Evolutionary conservation across 1,284 basidiomycete genomes (phyloP), one percentile per base, ranked within the genome.

Genomic region (Ganoderma resinaceum): DNA sequence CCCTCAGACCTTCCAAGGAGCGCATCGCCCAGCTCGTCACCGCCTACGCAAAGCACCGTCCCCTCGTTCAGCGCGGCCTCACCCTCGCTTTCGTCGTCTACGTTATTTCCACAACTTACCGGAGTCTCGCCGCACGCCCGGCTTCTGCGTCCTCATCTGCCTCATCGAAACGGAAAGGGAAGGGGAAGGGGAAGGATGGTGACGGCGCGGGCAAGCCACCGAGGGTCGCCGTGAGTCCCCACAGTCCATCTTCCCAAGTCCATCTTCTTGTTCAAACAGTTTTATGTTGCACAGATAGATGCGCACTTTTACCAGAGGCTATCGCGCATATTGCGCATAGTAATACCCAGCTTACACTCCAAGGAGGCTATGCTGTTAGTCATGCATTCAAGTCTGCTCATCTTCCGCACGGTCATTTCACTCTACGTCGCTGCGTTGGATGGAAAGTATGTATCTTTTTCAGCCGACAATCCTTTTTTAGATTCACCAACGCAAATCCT

Each of bases 391-490:
- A 89, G 90, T 76, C 88, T 99, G 72, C 87, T 99, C 64, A 86
- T 99, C 20, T 91, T 95, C 70, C 84, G 97, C 70, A 99, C 97
- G 2, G 91, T 95, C 12, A 91, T 99, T 63, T 96, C 94, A 31
- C 84, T 99, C n/a, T 98, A 98, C 77, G 96, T 99, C 61, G 97
- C 97, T 9, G 90, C 95, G 62, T 85, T 99, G 61, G 97, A 99
- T 77, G 97, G 96, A 79, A 91, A 92, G 94, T 95, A 76, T 77
- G 92, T 83, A 40, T 31, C 46, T n/a, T 61, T 38, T 26, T 58
- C 35, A 11, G 63, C 16, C 69, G 26, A 43, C 40, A 57, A 61
- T 65, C 43, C 63, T 57, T 31, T 49, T 35, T 20, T 20, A 52
- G 67, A 53, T 49, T 62, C 11, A 3, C 33, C 29, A 46, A 52